Conservation (phyloP, 805 yeast species). For the Starmerella riodocensis region DNA sequence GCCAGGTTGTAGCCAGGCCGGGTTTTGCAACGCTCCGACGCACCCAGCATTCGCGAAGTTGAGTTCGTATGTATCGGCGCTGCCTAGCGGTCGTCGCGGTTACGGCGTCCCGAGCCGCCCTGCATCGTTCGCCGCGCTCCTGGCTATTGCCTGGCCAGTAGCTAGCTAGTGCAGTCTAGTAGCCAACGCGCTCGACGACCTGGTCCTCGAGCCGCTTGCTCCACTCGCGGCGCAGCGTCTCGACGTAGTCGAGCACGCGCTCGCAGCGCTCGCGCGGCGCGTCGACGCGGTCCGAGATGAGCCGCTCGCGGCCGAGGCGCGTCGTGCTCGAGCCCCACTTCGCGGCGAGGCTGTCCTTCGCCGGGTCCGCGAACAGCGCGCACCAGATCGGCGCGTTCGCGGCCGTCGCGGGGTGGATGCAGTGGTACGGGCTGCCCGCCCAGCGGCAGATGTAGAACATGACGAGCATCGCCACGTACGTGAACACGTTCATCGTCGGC, state of each 20-base stretch:
- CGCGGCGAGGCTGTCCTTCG: conserved; percentile 35
- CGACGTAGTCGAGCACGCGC: conserved; percentile 54
- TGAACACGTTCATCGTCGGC: conserved; percentile 59
- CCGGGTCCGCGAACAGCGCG: conserved; percentile 41
- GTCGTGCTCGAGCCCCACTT: conserved; percentile 65
- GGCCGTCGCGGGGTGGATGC: conserved; percentile 75
- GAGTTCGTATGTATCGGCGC: no score
- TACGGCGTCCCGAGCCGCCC: no score
- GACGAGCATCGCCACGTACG: conserved; percentile 73
- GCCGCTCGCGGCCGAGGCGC: conserved; percentile 49
- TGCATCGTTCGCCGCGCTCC: no score
- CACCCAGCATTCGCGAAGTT: no score
- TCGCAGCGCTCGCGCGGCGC: conserved; percentile 38
- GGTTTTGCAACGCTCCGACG: no score
- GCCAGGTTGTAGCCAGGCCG: no score
- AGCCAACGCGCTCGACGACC: conserved; percentile 36
- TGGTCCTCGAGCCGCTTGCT: conserved; percentile 61
- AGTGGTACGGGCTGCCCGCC: conserved; percentile 79
- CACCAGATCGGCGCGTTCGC: conserved; percentile 77
- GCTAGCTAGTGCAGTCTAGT: no score
- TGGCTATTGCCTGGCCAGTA: no score
- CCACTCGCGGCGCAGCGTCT: conserved; percentile 51
- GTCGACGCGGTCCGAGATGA: conserved; percentile 32
- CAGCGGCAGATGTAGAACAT: conserved; percentile 73
- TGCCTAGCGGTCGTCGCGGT: no score